phyloP scores from a whole-genome alignment of 169 alveolate genomes.

The Amoebophrya sp. region DNA sequence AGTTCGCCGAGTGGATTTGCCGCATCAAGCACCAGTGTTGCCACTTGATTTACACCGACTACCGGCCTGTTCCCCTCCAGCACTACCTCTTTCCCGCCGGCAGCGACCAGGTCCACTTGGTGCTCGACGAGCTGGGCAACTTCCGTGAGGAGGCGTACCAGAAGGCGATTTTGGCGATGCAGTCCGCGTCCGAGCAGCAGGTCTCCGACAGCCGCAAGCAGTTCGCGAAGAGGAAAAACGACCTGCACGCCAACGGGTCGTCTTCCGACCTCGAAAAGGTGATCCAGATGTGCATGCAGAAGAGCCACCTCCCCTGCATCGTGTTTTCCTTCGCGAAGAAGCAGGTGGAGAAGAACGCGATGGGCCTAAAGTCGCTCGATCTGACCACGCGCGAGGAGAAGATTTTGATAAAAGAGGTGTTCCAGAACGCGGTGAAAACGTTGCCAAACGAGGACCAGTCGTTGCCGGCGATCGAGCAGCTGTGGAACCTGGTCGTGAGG shows the following conservation, averaged over 20 bases:
- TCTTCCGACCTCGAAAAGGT: neutral
- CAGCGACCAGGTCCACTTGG: slow-evolving; percentile 82
- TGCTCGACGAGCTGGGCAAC: slow-evolving; percentile 75
- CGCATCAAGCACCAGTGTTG: slow-evolving; percentile 92
- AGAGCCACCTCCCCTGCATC: slow-evolving; percentile 41
- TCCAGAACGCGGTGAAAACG: slow-evolving; percentile 88
- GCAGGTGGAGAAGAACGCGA: slow-evolving; percentile 92
- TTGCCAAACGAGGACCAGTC: slow-evolving; percentile 76
- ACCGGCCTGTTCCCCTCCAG: slow-evolving; percentile 95
- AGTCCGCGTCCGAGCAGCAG: neutral
- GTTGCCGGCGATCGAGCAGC: slow-evolving; percentile 30
- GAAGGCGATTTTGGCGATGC: slow-evolving; percentile 29
- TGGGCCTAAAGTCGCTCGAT: slow-evolving; percentile 59
- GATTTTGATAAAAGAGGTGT: slow-evolving; percentile 38
- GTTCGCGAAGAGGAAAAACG: neutral
- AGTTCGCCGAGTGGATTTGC: slow-evolving; percentile 98
- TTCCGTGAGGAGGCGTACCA: slow-evolving; percentile 54
- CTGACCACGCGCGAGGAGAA: slow-evolving; percentile 58
- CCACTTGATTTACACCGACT: slow-evolving; percentile 92
- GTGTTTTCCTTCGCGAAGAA: slow-evolving; percentile 92
- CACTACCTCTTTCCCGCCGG: slow-evolving; percentile 90
- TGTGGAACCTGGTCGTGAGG: slow-evolving; percentile 35
- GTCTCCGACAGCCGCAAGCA: neutral
- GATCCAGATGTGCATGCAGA: neutral
- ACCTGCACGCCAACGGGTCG: neutral